Conservation (phyloP, 2,329 filamentous ascomycete genomes). For the Trichophyton equinum region DNA sequence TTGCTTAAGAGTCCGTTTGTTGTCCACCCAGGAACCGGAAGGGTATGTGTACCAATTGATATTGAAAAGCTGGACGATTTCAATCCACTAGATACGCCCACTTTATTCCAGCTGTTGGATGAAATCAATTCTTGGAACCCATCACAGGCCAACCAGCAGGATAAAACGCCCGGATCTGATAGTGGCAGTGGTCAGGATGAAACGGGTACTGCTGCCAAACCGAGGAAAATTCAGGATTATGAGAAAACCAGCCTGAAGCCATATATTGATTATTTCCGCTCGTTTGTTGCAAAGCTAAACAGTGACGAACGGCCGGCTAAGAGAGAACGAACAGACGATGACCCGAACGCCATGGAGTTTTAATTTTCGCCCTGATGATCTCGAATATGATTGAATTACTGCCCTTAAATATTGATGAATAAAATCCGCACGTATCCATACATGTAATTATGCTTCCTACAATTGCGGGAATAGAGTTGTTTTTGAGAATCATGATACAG, state of each 20-base stretch:
- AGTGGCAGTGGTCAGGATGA: not conserved
- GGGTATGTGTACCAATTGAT: conserved; percentile 93
- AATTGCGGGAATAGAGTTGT: not conserved
- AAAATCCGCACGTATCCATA: not conserved
- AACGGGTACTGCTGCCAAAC: conserved; percentile 23
- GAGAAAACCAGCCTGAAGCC: conserved; percentile 94
- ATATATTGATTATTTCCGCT: conserved; percentile 79
- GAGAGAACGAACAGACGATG: conserved; percentile 40
- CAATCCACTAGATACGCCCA: conserved; percentile 79
- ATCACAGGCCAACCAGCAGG: conserved; percentile 15
- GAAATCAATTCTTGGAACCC: conserved; percentile 76
- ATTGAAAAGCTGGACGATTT: conserved; percentile 61
- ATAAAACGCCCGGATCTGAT: conserved; percentile 1
- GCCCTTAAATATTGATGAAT: not conserved
- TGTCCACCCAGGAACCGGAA: conserved; percentile 83
- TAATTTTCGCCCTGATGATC: conserved; percentile 24
- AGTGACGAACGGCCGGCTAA: conserved; percentile 54
- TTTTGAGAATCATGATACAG: not conserved
- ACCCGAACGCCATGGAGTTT: conserved; percentile 52
- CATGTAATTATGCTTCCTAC: not conserved
- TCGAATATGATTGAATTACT: not conserved
- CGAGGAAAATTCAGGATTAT: conserved; percentile 60
- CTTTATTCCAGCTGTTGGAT: conserved; percentile 63
- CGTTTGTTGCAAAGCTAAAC: conserved; percentile 65
- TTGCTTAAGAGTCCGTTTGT: conserved; percentile 95